These are phyloP conservation scores for Neobulgaria alba DNA, from an alignment of 2,329 filamentous ascomycete genomes.

Conservation along the genomic window DNA sequence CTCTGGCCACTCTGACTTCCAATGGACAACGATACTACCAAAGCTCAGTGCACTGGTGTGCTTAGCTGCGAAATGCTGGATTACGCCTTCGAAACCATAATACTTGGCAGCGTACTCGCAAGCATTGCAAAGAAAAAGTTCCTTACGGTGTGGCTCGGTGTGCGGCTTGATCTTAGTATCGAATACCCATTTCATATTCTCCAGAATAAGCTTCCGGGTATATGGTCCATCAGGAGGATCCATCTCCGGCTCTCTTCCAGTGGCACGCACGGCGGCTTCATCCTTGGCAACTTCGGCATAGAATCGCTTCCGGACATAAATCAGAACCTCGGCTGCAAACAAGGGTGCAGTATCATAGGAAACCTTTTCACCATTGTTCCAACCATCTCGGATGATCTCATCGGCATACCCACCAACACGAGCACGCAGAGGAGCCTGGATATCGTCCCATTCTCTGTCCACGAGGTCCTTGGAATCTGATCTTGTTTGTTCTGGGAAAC, in stretches of 20 bases:
- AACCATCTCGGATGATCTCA: slow-evolving; percentile 56
- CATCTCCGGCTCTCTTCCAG: slow-evolving; percentile 35
- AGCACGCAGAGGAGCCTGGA: slow-evolving; percentile 58
- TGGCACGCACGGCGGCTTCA: slow-evolving; percentile 37
- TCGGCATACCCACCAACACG: slow-evolving; percentile 60
- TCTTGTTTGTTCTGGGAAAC: slow-evolving; percentile 31
- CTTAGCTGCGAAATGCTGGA: slow-evolving; percentile 79
- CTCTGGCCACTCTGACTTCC: slow-evolving; percentile 75
- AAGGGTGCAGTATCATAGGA: slow-evolving; percentile 53
- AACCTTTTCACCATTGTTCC: slow-evolving; percentile 55
- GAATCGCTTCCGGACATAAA: slow-evolving; percentile 59
- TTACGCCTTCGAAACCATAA: slow-evolving; percentile 69
- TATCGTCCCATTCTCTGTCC: slow-evolving; percentile 63
- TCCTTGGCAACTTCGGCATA: slow-evolving; percentile 51
- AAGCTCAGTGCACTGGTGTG: slow-evolving; percentile 63
- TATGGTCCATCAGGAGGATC: slow-evolving; percentile 46
- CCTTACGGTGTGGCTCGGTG: slow-evolving; percentile 57
- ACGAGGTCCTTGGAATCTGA: slow-evolving; percentile 46
- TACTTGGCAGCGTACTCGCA: slow-evolving; percentile 57
- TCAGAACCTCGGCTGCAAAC: slow-evolving; percentile 64
- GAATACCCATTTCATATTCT: slow-evolving; percentile 83
- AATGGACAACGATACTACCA: slow-evolving; percentile 66
- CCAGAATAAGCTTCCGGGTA: slow-evolving; percentile 58
- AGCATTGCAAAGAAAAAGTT: slow-evolving; percentile 67
- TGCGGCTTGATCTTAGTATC: slow-evolving; percentile 66